phyloP scores from a whole-genome alignment of 2,329 filamentous ascomycete species.

The Calonectria pseudoturangicola region DNA sequence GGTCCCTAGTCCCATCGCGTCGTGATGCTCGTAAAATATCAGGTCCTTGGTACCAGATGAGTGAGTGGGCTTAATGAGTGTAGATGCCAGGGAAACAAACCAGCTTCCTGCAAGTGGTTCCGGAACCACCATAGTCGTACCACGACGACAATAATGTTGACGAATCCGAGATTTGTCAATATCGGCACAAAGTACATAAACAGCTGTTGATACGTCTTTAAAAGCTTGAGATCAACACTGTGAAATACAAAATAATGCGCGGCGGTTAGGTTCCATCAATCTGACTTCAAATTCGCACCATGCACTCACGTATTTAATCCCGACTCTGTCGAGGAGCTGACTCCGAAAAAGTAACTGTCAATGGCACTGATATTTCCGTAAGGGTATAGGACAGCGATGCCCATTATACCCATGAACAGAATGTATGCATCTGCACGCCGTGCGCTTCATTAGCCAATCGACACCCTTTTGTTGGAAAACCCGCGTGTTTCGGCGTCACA shows the following conservation, averaged over 20 bases:
- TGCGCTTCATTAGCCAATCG: conserved; percentile 31
- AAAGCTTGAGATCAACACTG: conserved; percentile 69
- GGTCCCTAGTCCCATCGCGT: conserved; percentile 13
- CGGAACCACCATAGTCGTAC: conserved; percentile 70
- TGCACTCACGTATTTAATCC: conserved; percentile 68
- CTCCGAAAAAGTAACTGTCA: conserved; percentile 71
- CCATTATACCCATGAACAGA: conserved; percentile 49
- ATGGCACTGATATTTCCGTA: conserved; percentile 57
- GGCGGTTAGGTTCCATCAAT: conserved; percentile 36
- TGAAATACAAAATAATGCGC: background rate
- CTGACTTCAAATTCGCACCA: background rate
- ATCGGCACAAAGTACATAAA: conserved; percentile 70
- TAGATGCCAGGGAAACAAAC: conserved; percentile 44
- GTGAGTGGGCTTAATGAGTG: background rate
- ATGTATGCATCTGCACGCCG: conserved; percentile 51
- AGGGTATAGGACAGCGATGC: conserved; percentile 49
- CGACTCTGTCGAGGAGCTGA: conserved; percentile 69
- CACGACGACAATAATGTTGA: conserved; percentile 69
- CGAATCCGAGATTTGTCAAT: conserved; percentile 67
- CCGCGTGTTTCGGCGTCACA: conserved; percentile 30
- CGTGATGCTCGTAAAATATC: conserved; percentile 37
- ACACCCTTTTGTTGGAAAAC: background rate
- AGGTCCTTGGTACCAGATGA: conserved; percentile 37
- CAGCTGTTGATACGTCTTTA: conserved; percentile 71
- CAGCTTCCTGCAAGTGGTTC: conserved; percentile 64